A percentile compares a stretch with the other conserved stretches of the same genome.
phyloP scores from a whole-genome alignment of 2,329 filamentous ascomycete species.

The Teratosphaeria epicoccoides region DNA sequence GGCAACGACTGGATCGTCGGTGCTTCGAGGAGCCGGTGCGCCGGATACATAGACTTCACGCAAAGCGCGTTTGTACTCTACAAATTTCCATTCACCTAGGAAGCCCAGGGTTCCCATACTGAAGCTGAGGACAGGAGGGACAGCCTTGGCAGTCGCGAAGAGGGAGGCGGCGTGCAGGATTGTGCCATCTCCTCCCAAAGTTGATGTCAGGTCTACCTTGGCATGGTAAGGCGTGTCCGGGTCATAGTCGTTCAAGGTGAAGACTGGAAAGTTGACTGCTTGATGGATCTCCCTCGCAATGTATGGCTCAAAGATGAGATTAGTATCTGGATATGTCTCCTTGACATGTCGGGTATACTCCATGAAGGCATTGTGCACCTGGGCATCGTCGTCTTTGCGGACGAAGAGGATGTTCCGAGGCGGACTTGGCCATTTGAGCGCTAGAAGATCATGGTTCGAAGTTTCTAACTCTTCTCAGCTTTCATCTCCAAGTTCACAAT shows the following conservation, averaged over 20 bases:
- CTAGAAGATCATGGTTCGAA: constrained; percentile 49
- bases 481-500: constrained; percentile 56
- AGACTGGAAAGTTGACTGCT: constrained; percentile 62
- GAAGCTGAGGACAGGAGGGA: constrained; percentile 87
- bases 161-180: constrained; percentile 77
- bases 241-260: constrained; percentile 31
- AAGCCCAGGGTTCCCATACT: constrained; percentile 96
- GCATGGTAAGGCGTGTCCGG: constrained; percentile 48
- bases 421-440: constrained; percentile 56
- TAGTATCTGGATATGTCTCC: constrained; percentile 66
- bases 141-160: constrained; percentile 68
- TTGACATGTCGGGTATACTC: constrained; percentile 60
- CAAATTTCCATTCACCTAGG: constrained; percentile 91
- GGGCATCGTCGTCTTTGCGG: constrained; percentile 51
- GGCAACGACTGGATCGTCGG: not conserved
- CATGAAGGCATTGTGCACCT: constrained; percentile 45
- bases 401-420: constrained; percentile 59
- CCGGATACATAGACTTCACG: constrained; percentile 84
- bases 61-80: constrained; percentile 84
- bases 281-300: constrained; percentile 63
- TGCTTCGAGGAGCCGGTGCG: constrained; percentile 26
- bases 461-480: constrained; percentile 37
- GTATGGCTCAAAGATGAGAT: constrained; percentile 70
- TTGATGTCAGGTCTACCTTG: constrained; percentile 81
- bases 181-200: constrained; percentile 86